These are phyloP conservation scores for Pascua sp. DNA, from an alignment of 1,284 basidiomycete genomes.

Conservation along the genomic window DNA sequence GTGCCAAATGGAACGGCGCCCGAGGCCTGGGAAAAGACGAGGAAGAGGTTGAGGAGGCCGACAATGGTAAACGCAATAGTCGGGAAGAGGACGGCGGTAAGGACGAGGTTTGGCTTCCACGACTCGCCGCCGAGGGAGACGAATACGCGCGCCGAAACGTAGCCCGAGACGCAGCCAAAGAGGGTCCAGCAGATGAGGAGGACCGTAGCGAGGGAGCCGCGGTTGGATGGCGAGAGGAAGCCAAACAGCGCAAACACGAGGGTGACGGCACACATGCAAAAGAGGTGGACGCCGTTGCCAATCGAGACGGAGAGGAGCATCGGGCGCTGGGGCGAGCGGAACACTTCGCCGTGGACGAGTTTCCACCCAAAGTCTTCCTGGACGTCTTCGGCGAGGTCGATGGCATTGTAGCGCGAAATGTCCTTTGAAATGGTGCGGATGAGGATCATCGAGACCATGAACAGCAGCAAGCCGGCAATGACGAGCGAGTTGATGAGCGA, in stretches of 20 bases:
- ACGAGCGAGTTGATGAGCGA: slow-evolving; percentile 90
- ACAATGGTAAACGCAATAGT: slow-evolving; percentile 76
- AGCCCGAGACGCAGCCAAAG: slow-evolving; percentile 88
- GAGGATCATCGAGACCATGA: slow-evolving; percentile 87
- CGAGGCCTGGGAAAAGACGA: slow-evolving; percentile 79
- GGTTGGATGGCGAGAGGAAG: slow-evolving; percentile 94
- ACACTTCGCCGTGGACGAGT: slow-evolving; percentile 85
- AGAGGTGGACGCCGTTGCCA: slow-evolving; percentile 87
- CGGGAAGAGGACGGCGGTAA: slow-evolving; percentile 84
- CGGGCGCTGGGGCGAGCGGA: slow-evolving; percentile 74
- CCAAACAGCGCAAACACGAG: slow-evolving; percentile 94
- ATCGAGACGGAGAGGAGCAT: slow-evolving; percentile 79
- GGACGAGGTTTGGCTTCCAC: slow-evolving; percentile 75
- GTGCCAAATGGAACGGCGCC: slow-evolving; percentile 96
- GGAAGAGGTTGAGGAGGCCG: slow-evolving; percentile 81
- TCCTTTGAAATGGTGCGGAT: slow-evolving; percentile 83
- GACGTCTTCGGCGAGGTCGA: slow-evolving; percentile 90
- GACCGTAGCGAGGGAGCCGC: slow-evolving; percentile 89
- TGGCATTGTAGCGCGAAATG: slow-evolving; percentile 92
- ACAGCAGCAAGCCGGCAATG: slow-evolving; percentile 83
- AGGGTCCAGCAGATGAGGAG: slow-evolving; percentile 96
- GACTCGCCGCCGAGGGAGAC: slow-evolving; percentile 75
- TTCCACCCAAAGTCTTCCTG: slow-evolving; percentile 99
- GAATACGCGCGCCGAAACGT: slow-evolving; percentile 81
- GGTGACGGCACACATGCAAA: slow-evolving; percentile 84